A percentile compares a stretch with the other conserved stretches of the same genome.
These are phyloP conservation scores for Scytalidium sp. DNA, from an alignment of 2,329 filamentous ascomycete genomes.

Conservation along the genomic window DNA sequence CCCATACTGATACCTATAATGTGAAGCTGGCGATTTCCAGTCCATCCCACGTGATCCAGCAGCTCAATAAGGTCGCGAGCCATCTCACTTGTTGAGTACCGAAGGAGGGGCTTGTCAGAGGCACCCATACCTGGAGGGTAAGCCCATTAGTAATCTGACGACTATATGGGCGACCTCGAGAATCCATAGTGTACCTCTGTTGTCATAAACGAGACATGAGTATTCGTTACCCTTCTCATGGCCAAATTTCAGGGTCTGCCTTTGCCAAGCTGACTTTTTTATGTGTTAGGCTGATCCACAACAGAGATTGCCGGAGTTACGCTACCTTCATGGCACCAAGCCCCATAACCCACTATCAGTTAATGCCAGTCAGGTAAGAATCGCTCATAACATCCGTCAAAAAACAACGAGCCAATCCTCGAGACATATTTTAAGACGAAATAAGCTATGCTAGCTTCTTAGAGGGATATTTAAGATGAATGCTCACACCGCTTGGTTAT, in stretches of 20 bases:
- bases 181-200: constrained; percentile 50
- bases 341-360: constrained; percentile 72
- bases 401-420: too few species aligned
- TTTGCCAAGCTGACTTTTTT: constrained; percentile 67
- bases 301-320: constrained; percentile 1
- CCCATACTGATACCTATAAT: constrained; percentile 80
- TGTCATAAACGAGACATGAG: constrained; percentile 75
- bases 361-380: not conserved
- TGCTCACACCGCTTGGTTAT: too few species aligned
- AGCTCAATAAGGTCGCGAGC: constrained; percentile 74
- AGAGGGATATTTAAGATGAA: not conserved
- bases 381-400: too few species aligned
- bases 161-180: not conserved
- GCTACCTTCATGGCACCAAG: constrained; percentile 60
- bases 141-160: constrained; percentile 4
- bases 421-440: too few species aligned
- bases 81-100: constrained; percentile 85
- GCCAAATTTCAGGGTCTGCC: constrained; percentile 79
- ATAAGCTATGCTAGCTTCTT: too few species aligned
- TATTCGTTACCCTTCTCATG: constrained; percentile 67
- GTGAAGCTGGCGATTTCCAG: constrained; percentile 54
- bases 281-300: constrained; percentile 16
- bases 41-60: constrained; percentile 68
- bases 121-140: constrained; percentile 60
- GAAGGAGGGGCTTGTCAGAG: constrained; percentile 71